Percentiles rank a stretch among this genome's conserved stretches.
These are phyloP conservation scores for Fusarium nygamai DNA, from an alignment of 2,329 filamentous ascomycete genomes.

Conservation along the genomic window DNA sequence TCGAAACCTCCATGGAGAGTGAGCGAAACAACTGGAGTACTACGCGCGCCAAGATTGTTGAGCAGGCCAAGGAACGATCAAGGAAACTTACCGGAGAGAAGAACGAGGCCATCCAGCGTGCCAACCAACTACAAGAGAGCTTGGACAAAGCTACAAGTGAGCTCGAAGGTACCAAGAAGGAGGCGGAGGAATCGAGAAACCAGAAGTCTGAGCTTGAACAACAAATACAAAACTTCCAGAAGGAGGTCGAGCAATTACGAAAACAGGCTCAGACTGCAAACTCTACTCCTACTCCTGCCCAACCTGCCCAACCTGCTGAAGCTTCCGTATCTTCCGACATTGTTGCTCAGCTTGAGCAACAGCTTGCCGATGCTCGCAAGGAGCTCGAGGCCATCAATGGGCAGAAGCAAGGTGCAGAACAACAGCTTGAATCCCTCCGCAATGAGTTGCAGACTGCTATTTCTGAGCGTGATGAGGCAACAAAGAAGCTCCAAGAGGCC, in stretches of 20 bases:
- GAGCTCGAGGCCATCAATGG: constrained; percentile 73
- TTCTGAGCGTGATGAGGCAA: constrained; percentile 71
- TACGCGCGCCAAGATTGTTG: constrained; percentile 63
- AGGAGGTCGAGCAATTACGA: constrained; percentile 52
- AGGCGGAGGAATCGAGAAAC: constrained; percentile 45
- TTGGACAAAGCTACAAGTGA: constrained; percentile 63
- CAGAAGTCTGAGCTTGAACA: constrained; percentile 53
- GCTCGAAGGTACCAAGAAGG: constrained; percentile 60
- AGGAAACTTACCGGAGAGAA: constrained; percentile 64
- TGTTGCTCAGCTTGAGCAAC: constrained; percentile 58
- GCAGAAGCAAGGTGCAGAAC: constrained; percentile 75
- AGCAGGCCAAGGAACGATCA: constrained; percentile 71
- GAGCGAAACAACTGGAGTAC: constrained; percentile 66
- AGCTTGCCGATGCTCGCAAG: constrained; percentile 61
- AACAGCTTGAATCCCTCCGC: constrained; percentile 65
- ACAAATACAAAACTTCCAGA: constrained; percentile 56
- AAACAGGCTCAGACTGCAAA: constrained; percentile 49
- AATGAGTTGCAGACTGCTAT: constrained; percentile 70
- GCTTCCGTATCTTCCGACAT: constrained; percentile 59
- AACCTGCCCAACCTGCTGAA: constrained; percentile 46
- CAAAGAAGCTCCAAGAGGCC: constrained; percentile 51
- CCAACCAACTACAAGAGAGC: constrained; percentile 61
- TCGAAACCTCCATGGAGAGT: constrained; percentile 62
- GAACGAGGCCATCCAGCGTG: constrained; percentile 62
- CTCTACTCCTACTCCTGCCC: constrained; percentile 49